These are phyloP conservation scores for Citrullus mucosospermus DNA, from an alignment of 306 rosid genomes.

Conservation along the genomic window DNA sequence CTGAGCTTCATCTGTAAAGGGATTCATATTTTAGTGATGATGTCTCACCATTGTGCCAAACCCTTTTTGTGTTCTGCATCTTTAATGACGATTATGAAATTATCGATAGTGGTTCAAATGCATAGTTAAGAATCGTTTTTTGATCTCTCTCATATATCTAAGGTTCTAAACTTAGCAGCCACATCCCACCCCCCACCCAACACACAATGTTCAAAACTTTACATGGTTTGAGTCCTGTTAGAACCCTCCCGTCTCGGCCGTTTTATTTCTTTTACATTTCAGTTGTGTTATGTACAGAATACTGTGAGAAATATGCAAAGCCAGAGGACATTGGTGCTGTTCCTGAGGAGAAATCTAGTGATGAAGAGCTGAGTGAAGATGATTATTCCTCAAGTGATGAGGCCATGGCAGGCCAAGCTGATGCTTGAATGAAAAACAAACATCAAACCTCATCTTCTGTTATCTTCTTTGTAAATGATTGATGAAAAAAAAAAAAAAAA, in stretches of 20 bases:
- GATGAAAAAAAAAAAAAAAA: neutral
- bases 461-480: constrained; percentile 31
- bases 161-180: neutral
- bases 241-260: neutral
- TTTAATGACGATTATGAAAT: neutral
- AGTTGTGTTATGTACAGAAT: constrained; percentile 33
- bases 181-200: neutral
- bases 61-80: neutral
- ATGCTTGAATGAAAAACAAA: constrained; percentile 22
- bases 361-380: constrained; percentile 72
- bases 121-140: neutral
- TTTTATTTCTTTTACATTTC: neutral
- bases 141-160: neutral
- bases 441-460: constrained; percentile 4
- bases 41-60: neutral
- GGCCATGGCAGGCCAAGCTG: constrained; percentile 53
- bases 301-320: constrained; percentile 66
- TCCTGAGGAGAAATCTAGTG: constrained; percentile 46
- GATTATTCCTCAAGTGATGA: constrained; percentile 59
- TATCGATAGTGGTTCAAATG: neutral
- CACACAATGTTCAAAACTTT: neutral
- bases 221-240: neutral
- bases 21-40: neutral
- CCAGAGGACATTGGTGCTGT: constrained; percentile 53
- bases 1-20: constrained; percentile 6